A percentile compares a stretch with the other conserved stretches of the same genome.
phyloP scores from a whole-genome alignment of 345 rosid species.

The Eutrema heterophyllum region DNA sequence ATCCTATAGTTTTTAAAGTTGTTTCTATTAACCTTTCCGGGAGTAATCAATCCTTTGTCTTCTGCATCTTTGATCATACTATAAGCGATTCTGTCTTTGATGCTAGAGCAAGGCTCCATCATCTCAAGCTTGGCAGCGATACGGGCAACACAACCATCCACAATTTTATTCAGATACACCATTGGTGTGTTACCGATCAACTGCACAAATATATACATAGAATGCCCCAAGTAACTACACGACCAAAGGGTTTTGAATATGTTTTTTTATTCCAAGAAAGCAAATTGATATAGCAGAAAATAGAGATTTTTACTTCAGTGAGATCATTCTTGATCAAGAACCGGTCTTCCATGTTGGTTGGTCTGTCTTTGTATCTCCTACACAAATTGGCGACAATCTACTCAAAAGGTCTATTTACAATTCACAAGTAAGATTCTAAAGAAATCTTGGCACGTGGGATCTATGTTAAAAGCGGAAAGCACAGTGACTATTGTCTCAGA shows the following conservation, averaged over 20 bases:
- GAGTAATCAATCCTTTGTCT: conserved; percentile 56
- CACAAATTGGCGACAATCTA: background rate
- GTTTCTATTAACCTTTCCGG: conserved; percentile 46
- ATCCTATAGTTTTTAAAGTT: background rate
- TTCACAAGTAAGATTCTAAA: background rate
- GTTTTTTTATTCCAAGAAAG: background rate
- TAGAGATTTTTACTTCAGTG: conserved; percentile 25
- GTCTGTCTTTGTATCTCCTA: background rate
- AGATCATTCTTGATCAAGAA: conserved; percentile 29
- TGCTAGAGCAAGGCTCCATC: conserved; percentile 50
- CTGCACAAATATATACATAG: conserved; percentile 15
- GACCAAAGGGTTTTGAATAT: background rate
- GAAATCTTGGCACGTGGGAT: background rate
- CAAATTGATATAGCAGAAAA: background rate
- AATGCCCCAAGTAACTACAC: background rate
- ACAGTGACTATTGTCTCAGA: background rate
- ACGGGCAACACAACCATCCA: conserved; percentile 54
- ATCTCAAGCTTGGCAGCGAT: conserved; percentile 70
- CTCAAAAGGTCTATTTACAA: background rate
- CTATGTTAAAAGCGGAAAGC: background rate
- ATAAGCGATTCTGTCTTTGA: conserved; percentile 59
- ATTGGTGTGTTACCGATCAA: conserved; percentile 62
- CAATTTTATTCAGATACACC: conserved; percentile 54
- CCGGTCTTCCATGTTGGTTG: conserved; percentile 19
- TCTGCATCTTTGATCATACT: conserved; percentile 78